Conservation (phyloP, 2,329 filamentous ascomycete genomes). For the Orbilia blumenaviensis region DNA sequence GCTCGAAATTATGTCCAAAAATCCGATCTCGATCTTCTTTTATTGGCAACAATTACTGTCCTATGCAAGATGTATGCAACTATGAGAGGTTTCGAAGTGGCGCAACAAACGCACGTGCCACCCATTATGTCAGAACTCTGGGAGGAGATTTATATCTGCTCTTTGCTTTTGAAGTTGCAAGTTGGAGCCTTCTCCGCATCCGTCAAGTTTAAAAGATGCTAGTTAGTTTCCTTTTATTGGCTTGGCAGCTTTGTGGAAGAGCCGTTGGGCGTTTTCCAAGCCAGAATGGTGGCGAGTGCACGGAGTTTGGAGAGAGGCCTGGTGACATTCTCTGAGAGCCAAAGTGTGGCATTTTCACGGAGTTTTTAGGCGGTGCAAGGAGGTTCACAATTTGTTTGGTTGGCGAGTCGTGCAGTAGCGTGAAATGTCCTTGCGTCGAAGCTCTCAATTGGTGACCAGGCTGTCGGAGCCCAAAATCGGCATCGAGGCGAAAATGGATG, state of each 20-base stretch:
- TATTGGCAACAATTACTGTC: constrained; percentile 12
- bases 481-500: constrained; percentile 45
- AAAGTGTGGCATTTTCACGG: constrained; percentile 24
- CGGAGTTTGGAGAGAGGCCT: constrained; percentile 26
- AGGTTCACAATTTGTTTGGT: constrained; percentile 28
- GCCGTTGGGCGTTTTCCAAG: constrained; percentile 38
- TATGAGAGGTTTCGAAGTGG: constrained; percentile 47
- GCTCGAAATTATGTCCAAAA: constrained; percentile 5
- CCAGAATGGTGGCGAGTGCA: constrained; percentile 37
- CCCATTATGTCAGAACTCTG: constrained; percentile 9
- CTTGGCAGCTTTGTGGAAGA: constrained; percentile 37
- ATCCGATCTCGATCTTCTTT: constrained; percentile 30
- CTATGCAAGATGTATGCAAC: constrained; percentile 39
- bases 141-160: constrained; percentile 33
- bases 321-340: constrained; percentile 38
- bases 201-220: constrained; percentile 54
- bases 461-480: constrained; percentile 32
- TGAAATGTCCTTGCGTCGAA: constrained; percentile 42
- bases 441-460: constrained; percentile 46
- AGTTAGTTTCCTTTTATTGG: constrained; percentile 33
- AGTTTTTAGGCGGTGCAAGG: constrained; percentile 32
- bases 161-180: constrained; percentile 31
- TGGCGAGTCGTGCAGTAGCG: constrained; percentile 24
- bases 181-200: constrained; percentile 37
- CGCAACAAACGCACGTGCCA: constrained; percentile 49